Evolutionary conservation across 2,329 filamentous ascomycete genomes (phyloP).

Genomic region (Alternaria sp.): DNA sequence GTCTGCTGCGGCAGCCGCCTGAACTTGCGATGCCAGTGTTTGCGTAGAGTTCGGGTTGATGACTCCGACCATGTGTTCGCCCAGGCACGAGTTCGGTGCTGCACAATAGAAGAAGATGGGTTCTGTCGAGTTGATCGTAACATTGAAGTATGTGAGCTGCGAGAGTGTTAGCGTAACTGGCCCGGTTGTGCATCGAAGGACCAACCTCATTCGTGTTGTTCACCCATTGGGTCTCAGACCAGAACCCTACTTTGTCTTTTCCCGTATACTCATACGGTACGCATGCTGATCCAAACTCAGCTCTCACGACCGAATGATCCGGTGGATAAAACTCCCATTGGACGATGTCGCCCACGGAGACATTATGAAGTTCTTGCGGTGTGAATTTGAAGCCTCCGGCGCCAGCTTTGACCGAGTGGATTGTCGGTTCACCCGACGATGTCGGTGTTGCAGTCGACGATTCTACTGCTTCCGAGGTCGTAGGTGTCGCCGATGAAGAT

Average conservation of each 20-base stretch:
- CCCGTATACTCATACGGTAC: slow-evolving; percentile 48
- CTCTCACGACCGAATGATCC: slow-evolving; percentile 53
- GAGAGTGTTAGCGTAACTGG: slow-evolving; percentile 4
- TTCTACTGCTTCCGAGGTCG: slow-evolving; percentile 3
- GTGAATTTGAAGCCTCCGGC: slow-evolving; percentile 44
- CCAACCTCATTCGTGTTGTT: slow-evolving; percentile 35
- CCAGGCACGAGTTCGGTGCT: slow-evolving; percentile 68
- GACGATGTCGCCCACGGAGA: slow-evolving; percentile 48
- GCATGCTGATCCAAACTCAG: slow-evolving; percentile 49
- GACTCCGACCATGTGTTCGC: slow-evolving; percentile 74
- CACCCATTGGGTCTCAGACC: slow-evolving; percentile 36
- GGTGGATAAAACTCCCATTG: slow-evolving; percentile 50
- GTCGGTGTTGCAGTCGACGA: slow-evolving; percentile 17
- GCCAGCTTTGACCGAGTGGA: slow-evolving; percentile 48
- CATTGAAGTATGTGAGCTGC: slow-evolving; percentile 39
- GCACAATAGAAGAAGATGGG: slow-evolving; percentile 54
- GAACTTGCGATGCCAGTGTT: slow-evolving; percentile 36
- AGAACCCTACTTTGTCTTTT: slow-evolving; percentile 39
- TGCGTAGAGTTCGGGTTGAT: slow-evolving; percentile 66
- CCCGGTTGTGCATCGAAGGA: background rate
- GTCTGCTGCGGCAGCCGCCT: slow-evolving; percentile 29
- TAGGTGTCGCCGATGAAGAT: background rate
- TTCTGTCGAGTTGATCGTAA: slow-evolving; percentile 44
- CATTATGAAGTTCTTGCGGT: slow-evolving; percentile 46
- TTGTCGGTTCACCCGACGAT: slow-evolving; percentile 24